Evolutionary conservation across 2,329 filamentous ascomycete species (phyloP), one percentile per base, ranked within the genome.

Genomic region (Penicillium griseofulvum): DNA sequence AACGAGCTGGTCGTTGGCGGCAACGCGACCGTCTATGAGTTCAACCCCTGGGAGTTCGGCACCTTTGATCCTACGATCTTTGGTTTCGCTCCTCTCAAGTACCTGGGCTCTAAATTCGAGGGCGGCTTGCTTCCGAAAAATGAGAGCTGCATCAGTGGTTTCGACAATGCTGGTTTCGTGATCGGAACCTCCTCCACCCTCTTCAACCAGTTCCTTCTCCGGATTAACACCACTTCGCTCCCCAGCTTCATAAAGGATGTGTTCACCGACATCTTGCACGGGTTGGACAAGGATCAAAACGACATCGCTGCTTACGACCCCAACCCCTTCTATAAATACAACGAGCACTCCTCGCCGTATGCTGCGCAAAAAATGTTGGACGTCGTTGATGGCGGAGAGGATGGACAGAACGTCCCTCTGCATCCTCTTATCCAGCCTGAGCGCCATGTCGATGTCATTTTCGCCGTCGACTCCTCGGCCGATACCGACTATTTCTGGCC

Each of bases 181-280:
- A 91, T 96, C 84, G 91, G 91, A 48, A 96, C 91, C 0, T 91
- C 87, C 22, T 90, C 87, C 1, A 88, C 89, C 0, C 80, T 96
- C 2, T 96, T 96, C 81, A 96, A 96, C 75, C 79, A 86, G 65
- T 83, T 89, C 65, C 74, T 96, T 17, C 78, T 91, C 3, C 74
- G 84, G 11, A 77, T 93, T 52, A 82, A 90, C 60, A 71, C 80
- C 2, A 69, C 76, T 0, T 72, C 80, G 33, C 66, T 84, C 8
- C 80, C 79, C 2, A 68, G 67, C 5, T 71, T 81, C 31, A 72
- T 90, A 36, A 77, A 80, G 48, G 65, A 76, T 5, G 79, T 81
- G 19, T 64, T 89, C 14, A 68, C 71, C 3, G 62, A 72, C 19
- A 69, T 91, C 8, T 76, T 92, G 3, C 56, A 68, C 0, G 63